Conservation (phyloP, 2,329 filamentous ascomycete species). For the Fusarium metavorans region DNA sequence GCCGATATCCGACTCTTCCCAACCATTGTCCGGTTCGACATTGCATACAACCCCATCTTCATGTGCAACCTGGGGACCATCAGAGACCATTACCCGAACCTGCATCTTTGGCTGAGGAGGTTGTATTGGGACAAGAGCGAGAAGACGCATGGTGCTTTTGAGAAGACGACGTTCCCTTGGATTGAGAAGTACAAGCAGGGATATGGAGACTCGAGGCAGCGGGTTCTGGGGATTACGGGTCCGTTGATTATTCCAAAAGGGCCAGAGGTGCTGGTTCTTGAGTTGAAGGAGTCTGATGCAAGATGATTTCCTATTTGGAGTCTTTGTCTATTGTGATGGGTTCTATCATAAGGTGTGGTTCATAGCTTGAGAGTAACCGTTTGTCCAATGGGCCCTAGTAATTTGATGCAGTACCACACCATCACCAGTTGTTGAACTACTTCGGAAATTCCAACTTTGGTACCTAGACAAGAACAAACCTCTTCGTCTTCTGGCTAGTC, state of each 20-base stretch:
- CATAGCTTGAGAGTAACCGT: neutral
- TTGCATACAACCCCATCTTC: constrained; percentile 75
- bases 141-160: constrained; percentile 68
- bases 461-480: neutral
- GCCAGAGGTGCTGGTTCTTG: constrained; percentile 33
- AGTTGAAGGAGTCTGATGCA: neutral
- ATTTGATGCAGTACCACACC: neutral
- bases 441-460: too few relatives aligned
- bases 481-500: neutral
- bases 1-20: constrained; percentile 76
- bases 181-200: constrained; percentile 47
- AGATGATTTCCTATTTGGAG: neutral
- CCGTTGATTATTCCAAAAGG: constrained; percentile 47
- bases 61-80: constrained; percentile 74
- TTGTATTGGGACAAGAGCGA: constrained; percentile 74
- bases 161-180: constrained; percentile 73
- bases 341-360: neutral
- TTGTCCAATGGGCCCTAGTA: neutral
- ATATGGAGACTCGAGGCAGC: constrained; percentile 44
- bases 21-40: constrained; percentile 76
- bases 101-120: constrained; percentile 76
- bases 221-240: constrained; percentile 42
- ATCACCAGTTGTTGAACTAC: too few relatives aligned
- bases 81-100: constrained; percentile 71
- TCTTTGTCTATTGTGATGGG: neutral